Percentiles rank a stretch among this genome's conserved stretches.
phyloP scores from a whole-genome alignment of 805 yeast genomes.

The Starmerella geochares region DNA sequence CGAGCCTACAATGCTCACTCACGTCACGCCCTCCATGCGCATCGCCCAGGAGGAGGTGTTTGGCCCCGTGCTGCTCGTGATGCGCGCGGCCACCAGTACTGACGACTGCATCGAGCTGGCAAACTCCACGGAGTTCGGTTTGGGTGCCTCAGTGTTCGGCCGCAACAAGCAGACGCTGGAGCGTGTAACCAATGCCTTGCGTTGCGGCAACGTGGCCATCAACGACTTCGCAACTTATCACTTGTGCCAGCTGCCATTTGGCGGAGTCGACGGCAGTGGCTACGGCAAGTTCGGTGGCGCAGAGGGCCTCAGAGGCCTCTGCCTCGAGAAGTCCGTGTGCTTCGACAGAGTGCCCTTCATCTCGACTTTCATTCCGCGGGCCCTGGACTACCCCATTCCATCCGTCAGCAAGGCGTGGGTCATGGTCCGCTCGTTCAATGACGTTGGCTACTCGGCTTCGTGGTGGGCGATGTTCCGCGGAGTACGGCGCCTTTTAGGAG shows the following conservation, averaged over 20 bases:
- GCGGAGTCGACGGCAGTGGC: conserved; percentile 87
- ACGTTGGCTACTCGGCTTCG: conserved; percentile 64
- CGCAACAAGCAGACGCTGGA: conserved; percentile 47
- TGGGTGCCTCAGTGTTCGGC: conserved; percentile 89
- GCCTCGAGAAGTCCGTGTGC: conserved; percentile 78
- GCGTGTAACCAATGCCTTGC: conserved; percentile 50
- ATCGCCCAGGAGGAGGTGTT: conserved; percentile 87
- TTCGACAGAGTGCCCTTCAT: conserved; percentile 71
- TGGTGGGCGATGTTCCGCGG: conserved; percentile 58
- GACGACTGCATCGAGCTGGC: conserved; percentile 68
- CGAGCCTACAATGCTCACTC: conserved; percentile 76
- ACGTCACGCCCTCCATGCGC: conserved; percentile 64
- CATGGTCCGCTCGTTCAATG: conserved; percentile 70
- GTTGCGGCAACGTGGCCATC: conserved; percentile 88
- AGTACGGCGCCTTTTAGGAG: conserved; percentile 39
- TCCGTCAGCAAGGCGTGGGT: conserved; percentile 79
- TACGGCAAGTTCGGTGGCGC: conserved; percentile 97
- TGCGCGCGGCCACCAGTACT: conserved; percentile 51
- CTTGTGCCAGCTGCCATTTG: conserved; percentile 93
- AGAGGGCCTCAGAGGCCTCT: conserved; percentile 86
- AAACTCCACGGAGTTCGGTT: conserved; percentile 75
- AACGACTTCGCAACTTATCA: conserved; percentile 96
- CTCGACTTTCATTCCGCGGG: conserved; percentile 70
- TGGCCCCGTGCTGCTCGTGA: conserved; percentile 79
- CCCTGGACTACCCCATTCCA: conserved; percentile 82